Conservation (phyloP, 495 filamentous ascomycete species). For the Apiosordaria backusii region DNA sequence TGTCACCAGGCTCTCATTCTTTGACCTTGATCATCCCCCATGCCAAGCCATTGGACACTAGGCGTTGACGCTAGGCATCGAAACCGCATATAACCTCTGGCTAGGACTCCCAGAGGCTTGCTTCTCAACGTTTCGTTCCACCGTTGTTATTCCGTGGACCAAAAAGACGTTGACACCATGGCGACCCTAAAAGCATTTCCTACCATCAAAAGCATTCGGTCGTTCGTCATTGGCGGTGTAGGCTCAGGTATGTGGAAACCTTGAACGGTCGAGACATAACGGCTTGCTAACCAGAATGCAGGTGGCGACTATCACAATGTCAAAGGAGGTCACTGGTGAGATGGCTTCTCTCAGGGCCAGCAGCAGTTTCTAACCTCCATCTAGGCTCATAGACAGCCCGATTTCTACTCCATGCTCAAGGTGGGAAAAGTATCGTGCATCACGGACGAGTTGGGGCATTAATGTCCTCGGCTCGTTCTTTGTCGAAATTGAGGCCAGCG, state of each 20-base stretch:
- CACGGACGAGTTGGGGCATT: conserved; percentile 90
- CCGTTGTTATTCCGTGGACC: not conserved
- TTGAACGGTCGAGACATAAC: not conserved
- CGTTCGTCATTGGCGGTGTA: conserved; percentile 79
- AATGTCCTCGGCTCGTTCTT: conserved; percentile 92
- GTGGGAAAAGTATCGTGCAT: conserved; percentile 82
- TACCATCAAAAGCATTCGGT: conserved; percentile 74
- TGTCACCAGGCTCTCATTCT: not conserved
- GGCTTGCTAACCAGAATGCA: conserved; percentile 8
- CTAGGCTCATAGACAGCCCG: conserved; percentile 77
- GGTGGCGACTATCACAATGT: conserved; percentile 95
- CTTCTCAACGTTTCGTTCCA: not conserved
- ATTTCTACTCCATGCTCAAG: conserved; percentile 89
- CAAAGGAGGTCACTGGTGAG: conserved; percentile 78
- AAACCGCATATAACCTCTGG: not conserved
- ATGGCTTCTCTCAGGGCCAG: not conserved
- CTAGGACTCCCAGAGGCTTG: not conserved
- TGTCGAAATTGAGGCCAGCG: conserved; percentile 82
- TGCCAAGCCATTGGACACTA: not conserved
- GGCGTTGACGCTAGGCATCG: conserved; percentile 5
- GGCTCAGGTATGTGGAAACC: conserved; percentile 56
- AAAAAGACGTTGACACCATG: conserved; percentile 28
- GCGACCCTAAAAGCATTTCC: conserved; percentile 54
- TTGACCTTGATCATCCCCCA: not conserved
- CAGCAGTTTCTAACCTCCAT: not conserved